Conservation (phyloP, 2,329 filamentous ascomycete genomes). For the Coleophoma eucalyptorum region DNA sequence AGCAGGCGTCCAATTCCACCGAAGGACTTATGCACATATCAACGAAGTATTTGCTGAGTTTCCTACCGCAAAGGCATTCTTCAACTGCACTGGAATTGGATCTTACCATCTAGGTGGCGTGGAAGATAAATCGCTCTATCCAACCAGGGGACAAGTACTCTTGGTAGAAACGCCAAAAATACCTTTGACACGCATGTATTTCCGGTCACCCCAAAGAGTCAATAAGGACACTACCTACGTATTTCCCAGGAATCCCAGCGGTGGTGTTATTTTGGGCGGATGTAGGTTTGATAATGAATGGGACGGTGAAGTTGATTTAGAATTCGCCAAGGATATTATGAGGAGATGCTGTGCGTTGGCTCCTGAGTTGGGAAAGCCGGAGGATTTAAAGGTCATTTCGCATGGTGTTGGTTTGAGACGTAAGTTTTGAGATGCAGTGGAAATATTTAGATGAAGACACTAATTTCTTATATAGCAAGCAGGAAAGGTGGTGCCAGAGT, state of each 20-base stretch:
- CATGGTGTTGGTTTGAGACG: slow-evolving; percentile 30
- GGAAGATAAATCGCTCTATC: slow-evolving; percentile 22
- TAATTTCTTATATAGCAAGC: slow-evolving; percentile 12
- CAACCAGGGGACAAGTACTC: slow-evolving; percentile 28
- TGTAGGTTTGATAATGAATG: slow-evolving; percentile 29
- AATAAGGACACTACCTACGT: slow-evolving; percentile 38
- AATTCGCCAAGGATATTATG: slow-evolving; percentile 29
- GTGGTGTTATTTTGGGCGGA: slow-evolving; percentile 30
- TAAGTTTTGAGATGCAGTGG: slow-evolving; percentile 5
- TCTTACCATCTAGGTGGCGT: slow-evolving; percentile 20
- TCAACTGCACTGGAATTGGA: slow-evolving; percentile 24
- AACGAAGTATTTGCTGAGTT: slow-evolving; percentile 9
- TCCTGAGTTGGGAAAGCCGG: slow-evolving; percentile 28
- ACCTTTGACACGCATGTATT: slow-evolving; percentile 34
- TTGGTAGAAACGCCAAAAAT: slow-evolving; percentile 33
- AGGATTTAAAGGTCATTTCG: slow-evolving; percentile 29
- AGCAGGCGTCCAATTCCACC: slow-evolving; percentile 11
- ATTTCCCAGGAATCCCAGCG: slow-evolving; percentile 35
- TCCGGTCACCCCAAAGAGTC: slow-evolving; percentile 36
- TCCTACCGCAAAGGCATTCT: slow-evolving; percentile 8
- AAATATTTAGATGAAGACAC: background rate
- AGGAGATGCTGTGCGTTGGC: slow-evolving; percentile 28
- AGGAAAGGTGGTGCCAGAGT: slow-evolving; percentile 27
- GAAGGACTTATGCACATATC: slow-evolving; percentile 10
- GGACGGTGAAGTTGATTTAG: slow-evolving; percentile 24